Evolutionary conservation across 139 green algal species (phyloP), one percentile per base, ranked within the genome.

Genomic region (Micractinium sp.): DNA sequence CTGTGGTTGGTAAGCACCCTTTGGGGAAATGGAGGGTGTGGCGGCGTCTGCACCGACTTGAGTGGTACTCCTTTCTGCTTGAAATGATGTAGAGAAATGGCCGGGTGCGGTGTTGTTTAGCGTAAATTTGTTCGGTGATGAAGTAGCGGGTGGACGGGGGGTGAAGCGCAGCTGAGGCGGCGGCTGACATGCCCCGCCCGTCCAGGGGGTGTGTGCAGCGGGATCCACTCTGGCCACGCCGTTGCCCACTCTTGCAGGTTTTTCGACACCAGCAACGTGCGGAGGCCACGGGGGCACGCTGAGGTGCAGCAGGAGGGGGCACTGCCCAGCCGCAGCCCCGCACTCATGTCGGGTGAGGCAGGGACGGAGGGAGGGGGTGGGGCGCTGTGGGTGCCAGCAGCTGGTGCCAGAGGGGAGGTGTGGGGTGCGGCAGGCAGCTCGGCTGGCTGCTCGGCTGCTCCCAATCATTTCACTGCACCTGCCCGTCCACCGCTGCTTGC

Each of bases 201-300:
- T 5, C 47, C 47, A 56, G n/a, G n/a, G n/a, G n/a, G n/a, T n/a
- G 7, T 56, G 47, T 56, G 47, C 47, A 56, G 47, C 47, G 7
- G 5, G 47, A 56, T 56, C 47, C 47, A 56, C 47, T 56, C 47
- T 5, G 47, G 47, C 7, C 47, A 56, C 47, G 5, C 47, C 47
- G 7, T 56, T 9, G 5, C 47, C 5, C 47, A 56, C 7, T 56
- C 9, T 56, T 56, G 47, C 76, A 91, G 91, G 69, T 99, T 99
- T 88, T 99, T 99, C 67, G 94, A 97, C 87, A 91, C 88, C 69
- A 88, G 74, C 66, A 95, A 89, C 3, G 85, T 91, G 60, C 89
- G 86, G 63, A 53, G 67, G 61, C 67, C 75, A 36, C 41, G 95
- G 94, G 61, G 94, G 93, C 97, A 97, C 4, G 96, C 98, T 7